Conservation (phyloP, 2,329 filamentous ascomycete genomes). For the Calonectria ilicicola region DNA sequence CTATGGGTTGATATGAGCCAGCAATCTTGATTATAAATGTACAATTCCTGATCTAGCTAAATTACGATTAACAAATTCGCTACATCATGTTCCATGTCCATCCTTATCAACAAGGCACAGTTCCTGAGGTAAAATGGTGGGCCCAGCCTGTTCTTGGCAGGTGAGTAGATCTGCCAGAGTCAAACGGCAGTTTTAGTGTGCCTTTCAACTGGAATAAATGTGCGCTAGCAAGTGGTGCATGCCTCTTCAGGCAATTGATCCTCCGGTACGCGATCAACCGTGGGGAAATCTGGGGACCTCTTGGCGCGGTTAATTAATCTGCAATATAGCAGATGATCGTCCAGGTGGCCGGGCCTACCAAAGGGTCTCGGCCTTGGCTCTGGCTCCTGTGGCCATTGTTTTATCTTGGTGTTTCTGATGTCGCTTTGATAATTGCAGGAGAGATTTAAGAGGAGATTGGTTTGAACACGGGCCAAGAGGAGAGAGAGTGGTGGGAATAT, state of each 20-base stretch:
- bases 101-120: neutral
- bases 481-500: neutral
- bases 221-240: neutral
- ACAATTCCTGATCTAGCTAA: neutral
- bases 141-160: neutral
- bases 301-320: constrained; percentile 1
- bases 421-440: too few species aligned
- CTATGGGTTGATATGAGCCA: too few species aligned
- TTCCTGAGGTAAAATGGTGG: neutral
- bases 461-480: neutral
- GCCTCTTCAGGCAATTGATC: neutral
- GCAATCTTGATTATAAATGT: too few species aligned
- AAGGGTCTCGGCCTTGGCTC: too few species aligned
- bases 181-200: neutral
- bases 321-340: neutral
- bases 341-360: neutral
- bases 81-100: neutral
- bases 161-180: neutral
- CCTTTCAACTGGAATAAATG: neutral
- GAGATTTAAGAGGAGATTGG: neutral
- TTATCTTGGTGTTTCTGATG: too few species aligned
- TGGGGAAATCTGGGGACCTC: neutral
- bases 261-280: neutral
- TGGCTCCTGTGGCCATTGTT: too few species aligned
- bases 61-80: neutral